Evolutionary conservation across 2,329 filamentous ascomycete genomes (phyloP).

Genomic region (Fusarium coicis): DNA sequence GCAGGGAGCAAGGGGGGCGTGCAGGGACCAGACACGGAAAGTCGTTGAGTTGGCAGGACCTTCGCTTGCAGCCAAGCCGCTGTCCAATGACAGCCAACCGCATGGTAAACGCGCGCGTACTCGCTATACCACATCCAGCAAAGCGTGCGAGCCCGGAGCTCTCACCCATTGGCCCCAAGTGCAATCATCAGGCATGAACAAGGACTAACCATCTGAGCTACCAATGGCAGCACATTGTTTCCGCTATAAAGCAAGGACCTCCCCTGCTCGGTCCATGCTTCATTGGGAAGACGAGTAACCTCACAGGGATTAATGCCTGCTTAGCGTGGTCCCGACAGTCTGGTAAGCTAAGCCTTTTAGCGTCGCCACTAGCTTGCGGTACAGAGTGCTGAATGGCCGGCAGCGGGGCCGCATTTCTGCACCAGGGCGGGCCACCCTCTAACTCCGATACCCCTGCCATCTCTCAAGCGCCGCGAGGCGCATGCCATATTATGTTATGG

Average conservation of each 20-base stretch:
- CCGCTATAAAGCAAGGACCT: constrained; percentile 6
- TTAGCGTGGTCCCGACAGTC: constrained; percentile 52
- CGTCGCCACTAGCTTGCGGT: constrained; percentile 23
- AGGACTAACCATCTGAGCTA: neutral
- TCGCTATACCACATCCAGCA: constrained; percentile 30
- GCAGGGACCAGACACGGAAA: constrained; percentile 5
- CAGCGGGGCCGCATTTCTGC: constrained; percentile 34
- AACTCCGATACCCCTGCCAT: constrained; percentile 39
- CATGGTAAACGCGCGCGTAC: constrained; percentile 47
- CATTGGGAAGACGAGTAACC: constrained; percentile 15
- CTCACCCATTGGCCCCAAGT: constrained; percentile 42
- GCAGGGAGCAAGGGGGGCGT: constrained; percentile 15
- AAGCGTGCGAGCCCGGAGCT: constrained; percentile 37
- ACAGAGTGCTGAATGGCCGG: constrained; percentile 44
- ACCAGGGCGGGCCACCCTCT: neutral
- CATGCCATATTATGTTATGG: constrained; percentile 34
- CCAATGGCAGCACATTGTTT: constrained; percentile 34
- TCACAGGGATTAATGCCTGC: constrained; percentile 6
- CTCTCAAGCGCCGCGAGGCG: constrained; percentile 33
- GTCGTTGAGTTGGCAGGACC: constrained; percentile 44
- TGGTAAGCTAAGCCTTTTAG: constrained; percentile 49
- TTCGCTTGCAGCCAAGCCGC: constrained; percentile 46
- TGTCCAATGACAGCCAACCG: constrained; percentile 44
- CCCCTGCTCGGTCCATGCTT: constrained; percentile 18
- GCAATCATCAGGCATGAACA: neutral